Conservation (phyloP, 2,329 filamentous ascomycete genomes). For the Microsporum ferrugineum region DNA sequence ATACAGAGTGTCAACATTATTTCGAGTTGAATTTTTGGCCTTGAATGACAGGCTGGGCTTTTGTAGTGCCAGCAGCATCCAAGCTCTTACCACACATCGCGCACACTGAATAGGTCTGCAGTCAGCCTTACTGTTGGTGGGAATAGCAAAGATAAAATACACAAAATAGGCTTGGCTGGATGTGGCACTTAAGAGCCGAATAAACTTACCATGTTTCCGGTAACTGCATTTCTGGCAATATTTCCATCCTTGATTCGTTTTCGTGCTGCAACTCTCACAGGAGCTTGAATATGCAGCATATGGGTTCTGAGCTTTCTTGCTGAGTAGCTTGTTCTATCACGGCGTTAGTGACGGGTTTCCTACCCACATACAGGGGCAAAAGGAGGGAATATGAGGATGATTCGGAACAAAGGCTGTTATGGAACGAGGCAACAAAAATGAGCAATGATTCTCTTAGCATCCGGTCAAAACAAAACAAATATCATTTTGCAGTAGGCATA, state of each 20-base stretch:
- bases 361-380: background rate
- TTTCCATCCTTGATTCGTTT: constrained; percentile 50
- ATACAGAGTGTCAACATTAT: constrained; percentile 20
- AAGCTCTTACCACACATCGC: constrained; percentile 51
- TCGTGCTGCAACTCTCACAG: constrained; percentile 52
- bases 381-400: background rate
- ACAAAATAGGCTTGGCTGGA: no score
- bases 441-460: background rate
- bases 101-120: constrained; percentile 37
- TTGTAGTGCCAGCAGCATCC: constrained; percentile 33
- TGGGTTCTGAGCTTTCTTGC: constrained; percentile 54
- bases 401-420: background rate
- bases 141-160: background rate
- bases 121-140: constrained; percentile 6
- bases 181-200: no score
- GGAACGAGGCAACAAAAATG: background rate
- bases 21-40: constrained; percentile 55
- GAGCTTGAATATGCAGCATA: constrained; percentile 53
- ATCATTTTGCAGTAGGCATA: background rate
- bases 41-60: constrained; percentile 43
- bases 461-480: background rate
- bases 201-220: constrained; percentile 44
- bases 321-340: constrained; percentile 51
- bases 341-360: background rate
- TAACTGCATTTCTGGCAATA: constrained; percentile 54